Base-by-base conservation (phyloP, 768 basidiomycete genomes). In the Leccinum aurantiacum region DNA sequence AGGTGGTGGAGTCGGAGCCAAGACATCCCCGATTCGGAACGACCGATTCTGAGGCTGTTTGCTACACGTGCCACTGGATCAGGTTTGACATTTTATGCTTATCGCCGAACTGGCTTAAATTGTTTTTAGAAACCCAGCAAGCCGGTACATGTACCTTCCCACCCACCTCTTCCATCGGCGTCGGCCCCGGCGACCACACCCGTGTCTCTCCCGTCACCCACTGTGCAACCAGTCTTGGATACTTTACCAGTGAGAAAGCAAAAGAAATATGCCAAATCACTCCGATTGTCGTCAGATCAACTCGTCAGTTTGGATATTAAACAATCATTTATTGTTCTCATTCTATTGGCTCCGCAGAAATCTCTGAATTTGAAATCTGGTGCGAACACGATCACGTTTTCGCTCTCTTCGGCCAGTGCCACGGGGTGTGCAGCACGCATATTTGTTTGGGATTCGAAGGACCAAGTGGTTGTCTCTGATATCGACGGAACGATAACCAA, bases 401-500 rank as follows among this genome's bases (percentile, higher is more conserved):
- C 95, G 1, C 83, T 98, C 44, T 91, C 92, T 13, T 83, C 90
- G 3, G 87, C 91, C 1, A 91, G 92, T 6, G 82, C 81, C 1
- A 84, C 91, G 2, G 92, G 90, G 3, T 96, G 95, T 60, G 88
- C 94, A 2, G 93, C 97, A 19, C 83, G 94, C 5, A 91, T 99
- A 61, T 99, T 99, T 65, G 81, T 98, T 24, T 98, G 94, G 95
- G 92, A 98, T 59, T 84, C 87, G n/a, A 87, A 87, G 3, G 95
- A 97, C 68, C 81, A 82, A 5, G 85, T 99, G 22, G 91, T 99
- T 25, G 86, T 99, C 44, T 97, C 95, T 46, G 97, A 99, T 69
- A 98, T 99, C 61, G 97, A 99, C 69, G 97, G 97, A 6, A 99
- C 96, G 1, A 99, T 99, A 70, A 99, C 97, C 9, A 98, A 98